Percentiles rank a stretch among this genome's conserved stretches.
phyloP scores from a whole-genome alignment of 805 yeast species.

The Hanseniaspora nectarophila region DNA sequence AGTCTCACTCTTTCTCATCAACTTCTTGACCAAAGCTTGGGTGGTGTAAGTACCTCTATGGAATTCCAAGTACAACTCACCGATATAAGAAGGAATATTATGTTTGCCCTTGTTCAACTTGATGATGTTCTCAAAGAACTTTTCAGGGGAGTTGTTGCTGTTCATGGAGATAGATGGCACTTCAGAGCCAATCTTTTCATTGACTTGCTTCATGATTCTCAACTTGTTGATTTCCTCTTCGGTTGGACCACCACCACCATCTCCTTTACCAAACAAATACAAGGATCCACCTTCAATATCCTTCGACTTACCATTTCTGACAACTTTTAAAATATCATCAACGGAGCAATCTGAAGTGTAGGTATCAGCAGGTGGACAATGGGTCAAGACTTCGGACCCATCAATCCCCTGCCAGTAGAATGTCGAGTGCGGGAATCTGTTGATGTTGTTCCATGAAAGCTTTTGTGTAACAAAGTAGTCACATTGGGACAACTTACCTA shows the following conservation, averaged over 20 bases:
- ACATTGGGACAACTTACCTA: slow-evolving; percentile 78
- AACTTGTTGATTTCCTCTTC: slow-evolving; percentile 87
- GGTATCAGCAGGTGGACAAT: slow-evolving; percentile 96
- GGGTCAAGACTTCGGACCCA: slow-evolving; percentile 84
- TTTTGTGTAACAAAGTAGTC: slow-evolving; percentile 82
- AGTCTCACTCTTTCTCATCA: slow-evolving; percentile 65
- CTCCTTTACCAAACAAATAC: slow-evolving; percentile 83
- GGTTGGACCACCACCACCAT: slow-evolving; percentile 98
- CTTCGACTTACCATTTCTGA: slow-evolving; percentile 69
- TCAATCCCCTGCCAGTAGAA: slow-evolving; percentile 94
- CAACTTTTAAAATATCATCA: slow-evolving; percentile 79
- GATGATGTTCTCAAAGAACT: slow-evolving; percentile 59
- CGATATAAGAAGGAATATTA: slow-evolving; percentile 74
- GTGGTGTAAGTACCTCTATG: slow-evolving; percentile 96
- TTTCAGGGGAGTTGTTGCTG: slow-evolving; percentile 42
- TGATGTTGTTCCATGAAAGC: slow-evolving; percentile 91
- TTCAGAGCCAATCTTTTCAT: slow-evolving; percentile 55
- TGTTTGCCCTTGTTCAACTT: slow-evolving; percentile 52
- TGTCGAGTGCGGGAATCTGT: slow-evolving; percentile 76
- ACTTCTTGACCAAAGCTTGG: slow-evolving; percentile 74
- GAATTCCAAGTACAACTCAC: slow-evolving; percentile 86
- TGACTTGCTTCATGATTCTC: slow-evolving; percentile 79
- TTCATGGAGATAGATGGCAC: slow-evolving; percentile 78
- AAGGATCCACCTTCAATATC: slow-evolving; percentile 71
- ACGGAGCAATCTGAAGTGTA: slow-evolving; percentile 88